These are phyloP conservation scores for Geoglossum glabrum DNA, from an alignment of 495 filamentous ascomycete species.

Conservation along the genomic window DNA sequence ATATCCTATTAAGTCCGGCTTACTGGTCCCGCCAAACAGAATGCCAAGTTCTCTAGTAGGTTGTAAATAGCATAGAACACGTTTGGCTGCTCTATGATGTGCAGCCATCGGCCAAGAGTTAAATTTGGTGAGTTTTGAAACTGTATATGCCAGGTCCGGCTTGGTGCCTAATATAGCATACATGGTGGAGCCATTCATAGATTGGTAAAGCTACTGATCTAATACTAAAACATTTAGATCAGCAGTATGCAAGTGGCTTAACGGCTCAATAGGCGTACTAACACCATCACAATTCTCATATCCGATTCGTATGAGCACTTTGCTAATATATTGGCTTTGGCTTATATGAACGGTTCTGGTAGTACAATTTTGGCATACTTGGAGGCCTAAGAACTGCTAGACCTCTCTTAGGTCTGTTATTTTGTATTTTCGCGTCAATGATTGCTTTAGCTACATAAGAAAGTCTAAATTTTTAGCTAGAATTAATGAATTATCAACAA, in stretches of 20 bases:
- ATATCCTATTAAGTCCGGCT: neutral
- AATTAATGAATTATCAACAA: neutral
- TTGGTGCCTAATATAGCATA: conserved; percentile 5
- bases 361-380: neutral
- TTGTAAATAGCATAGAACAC: conserved; percentile 9
- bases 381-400: neutral
- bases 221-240: neutral
- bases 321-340: neutral
- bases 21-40: neutral
- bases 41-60: neutral
- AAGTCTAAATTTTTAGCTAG: neutral
- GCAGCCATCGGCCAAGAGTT: neutral
- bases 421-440: neutral
- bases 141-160: neutral
- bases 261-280: neutral
- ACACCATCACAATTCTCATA: neutral
- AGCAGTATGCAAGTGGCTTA: neutral
- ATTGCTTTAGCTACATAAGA: neutral
- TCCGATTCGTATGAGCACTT: neutral
- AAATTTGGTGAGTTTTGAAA: conserved; percentile 1
- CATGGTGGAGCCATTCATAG: conserved; percentile 6
- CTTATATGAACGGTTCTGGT: neutral
- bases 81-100: conserved; percentile 6
- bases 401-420: neutral
- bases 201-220: neutral